phyloP scores from a whole-genome alignment of 2,329 filamentous ascomycete genomes.

The Pseudogymnoascus sp. region DNA sequence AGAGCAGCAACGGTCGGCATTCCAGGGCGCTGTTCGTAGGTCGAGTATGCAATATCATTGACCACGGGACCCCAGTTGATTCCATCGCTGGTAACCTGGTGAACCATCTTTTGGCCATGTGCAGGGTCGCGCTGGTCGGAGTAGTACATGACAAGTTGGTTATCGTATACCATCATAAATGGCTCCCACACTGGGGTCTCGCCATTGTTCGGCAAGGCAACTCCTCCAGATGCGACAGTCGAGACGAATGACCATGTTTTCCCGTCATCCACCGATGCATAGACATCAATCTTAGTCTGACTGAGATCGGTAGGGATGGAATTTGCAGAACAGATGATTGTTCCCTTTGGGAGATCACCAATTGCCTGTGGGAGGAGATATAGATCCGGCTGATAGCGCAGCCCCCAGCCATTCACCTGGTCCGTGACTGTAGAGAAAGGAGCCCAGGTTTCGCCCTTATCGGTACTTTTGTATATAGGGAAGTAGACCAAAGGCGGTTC shows the following conservation, averaged over 20 bases:
- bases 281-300: conserved; percentile 59
- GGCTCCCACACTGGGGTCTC: conserved; percentile 64
- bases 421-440: conserved; percentile 55
- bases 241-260: conserved; percentile 57
- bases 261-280: conserved; percentile 53
- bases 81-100: conserved; percentile 48
- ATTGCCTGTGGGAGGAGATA: conserved; percentile 52
- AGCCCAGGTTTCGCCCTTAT: conserved; percentile 50
- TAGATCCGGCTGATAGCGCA: conserved; percentile 60
- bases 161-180: conserved; percentile 50
- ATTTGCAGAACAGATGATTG: conserved; percentile 46
- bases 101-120: conserved; percentile 61
- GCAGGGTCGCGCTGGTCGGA: conserved; percentile 59
- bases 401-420: conserved; percentile 52
- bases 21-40: conserved; percentile 55
- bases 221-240: conserved; percentile 52
- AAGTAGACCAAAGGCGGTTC: conserved; percentile 28
- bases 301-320: conserved; percentile 41
- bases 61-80: conserved; percentile 51
- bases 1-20: conserved; percentile 56
- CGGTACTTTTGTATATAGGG: conserved; percentile 42
- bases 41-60: conserved; percentile 52
- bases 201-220: conserved; percentile 49
- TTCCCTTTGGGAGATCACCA: conserved; percentile 51
- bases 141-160: conserved; percentile 58